Base-by-base conservation (phyloP, 805 yeast species). In the Tetrapisispora taiwanensis region DNA sequence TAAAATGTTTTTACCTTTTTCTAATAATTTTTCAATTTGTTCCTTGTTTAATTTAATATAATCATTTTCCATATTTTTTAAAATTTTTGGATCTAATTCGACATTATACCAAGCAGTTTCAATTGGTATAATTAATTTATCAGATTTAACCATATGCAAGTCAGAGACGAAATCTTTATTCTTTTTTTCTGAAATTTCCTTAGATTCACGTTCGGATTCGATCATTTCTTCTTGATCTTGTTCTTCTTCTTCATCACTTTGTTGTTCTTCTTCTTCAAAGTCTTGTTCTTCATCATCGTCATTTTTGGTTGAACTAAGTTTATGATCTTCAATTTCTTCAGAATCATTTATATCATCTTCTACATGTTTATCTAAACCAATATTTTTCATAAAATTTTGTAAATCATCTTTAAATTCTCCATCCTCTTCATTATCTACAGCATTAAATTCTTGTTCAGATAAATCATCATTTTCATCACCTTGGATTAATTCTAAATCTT, bases 71-170 rank as follows among this genome's bases (percentile, higher is more conserved):
- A 52, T 27, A 36, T 51, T 57, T 32, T 49, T 39, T 12, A 43
- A 35, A n/a, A 57, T 42, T 36, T 56, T 57, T 9, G 57, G 50
- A 34, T 68, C 72, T 20, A 71, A 52, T 18, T 78, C 73, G n/a
- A 74, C 63, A 47, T 80, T 75, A 61, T 78, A 85, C 96, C 97
- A 89, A 51, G 82, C 85, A 19, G 75, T 67, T 51, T 81, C 75
- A 30, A 80, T 74, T 35, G 82, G 79, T 32, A 88, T 65, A 0
- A 70, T 45, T 30, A 84, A 68, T 48, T 74, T 79, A 40, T 75
- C 75, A 7, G 81, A 68, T 40, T 69, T 68, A 26, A 83, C 80
- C 2, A 81, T 49, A 27, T 52, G 45, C 15, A 47, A 58, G 54
- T 48, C 62, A 36, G 55, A 62, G 44, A 53, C 60, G 54, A 57